A percentile compares a stretch with the other conserved stretches of the same genome.
These are phyloP conservation scores for Ustilago curta DNA, from an alignment of 1,284 basidiomycete species.

Conservation along the genomic window DNA sequence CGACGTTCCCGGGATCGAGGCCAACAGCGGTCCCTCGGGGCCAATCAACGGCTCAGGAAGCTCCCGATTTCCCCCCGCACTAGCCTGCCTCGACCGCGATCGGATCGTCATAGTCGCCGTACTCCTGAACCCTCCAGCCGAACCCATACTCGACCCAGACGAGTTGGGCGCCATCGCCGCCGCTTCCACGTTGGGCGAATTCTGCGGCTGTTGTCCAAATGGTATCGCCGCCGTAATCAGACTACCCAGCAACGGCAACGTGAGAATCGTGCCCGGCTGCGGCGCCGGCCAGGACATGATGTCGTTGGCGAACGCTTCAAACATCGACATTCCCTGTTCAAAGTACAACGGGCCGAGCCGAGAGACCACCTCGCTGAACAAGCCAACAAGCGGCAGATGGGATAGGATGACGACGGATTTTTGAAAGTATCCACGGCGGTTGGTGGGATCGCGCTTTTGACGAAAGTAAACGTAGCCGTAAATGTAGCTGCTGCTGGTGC, in stretches of 20 bases:
- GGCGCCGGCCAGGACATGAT: slow-evolving; percentile 61
- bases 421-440: slow-evolving; percentile 70
- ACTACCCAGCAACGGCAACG: slow-evolving; percentile 56
- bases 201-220: slow-evolving; percentile 61
- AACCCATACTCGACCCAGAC: slow-evolving; percentile 2
- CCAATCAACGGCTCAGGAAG: slow-evolving; percentile 44
- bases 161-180: slow-evolving; percentile 13
- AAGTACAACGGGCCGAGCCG: slow-evolving; percentile 75
- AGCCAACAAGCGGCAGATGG: slow-evolving; percentile 82
- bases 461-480: slow-evolving; percentile 68
- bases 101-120: slow-evolving; percentile 45
- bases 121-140: slow-evolving; percentile 16
- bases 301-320: slow-evolving; percentile 62
- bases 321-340: slow-evolving; percentile 63
- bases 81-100: slow-evolving; percentile 19
- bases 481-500: slow-evolving; percentile 64
- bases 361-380: slow-evolving; percentile 80
- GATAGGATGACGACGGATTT: slow-evolving; percentile 87
- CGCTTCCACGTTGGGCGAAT: slow-evolving; percentile 45
- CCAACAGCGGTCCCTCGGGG: slow-evolving; percentile 71
- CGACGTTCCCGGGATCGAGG: slow-evolving; percentile 77
- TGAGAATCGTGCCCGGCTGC: slow-evolving; percentile 55
- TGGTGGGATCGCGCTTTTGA: slow-evolving; percentile 61
- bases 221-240: slow-evolving; percentile 58
- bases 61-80: slow-evolving; percentile 15